Conservation (phyloP, 805 yeast genomes). For the Zygosaccharomyces gambellarensis region DNA sequence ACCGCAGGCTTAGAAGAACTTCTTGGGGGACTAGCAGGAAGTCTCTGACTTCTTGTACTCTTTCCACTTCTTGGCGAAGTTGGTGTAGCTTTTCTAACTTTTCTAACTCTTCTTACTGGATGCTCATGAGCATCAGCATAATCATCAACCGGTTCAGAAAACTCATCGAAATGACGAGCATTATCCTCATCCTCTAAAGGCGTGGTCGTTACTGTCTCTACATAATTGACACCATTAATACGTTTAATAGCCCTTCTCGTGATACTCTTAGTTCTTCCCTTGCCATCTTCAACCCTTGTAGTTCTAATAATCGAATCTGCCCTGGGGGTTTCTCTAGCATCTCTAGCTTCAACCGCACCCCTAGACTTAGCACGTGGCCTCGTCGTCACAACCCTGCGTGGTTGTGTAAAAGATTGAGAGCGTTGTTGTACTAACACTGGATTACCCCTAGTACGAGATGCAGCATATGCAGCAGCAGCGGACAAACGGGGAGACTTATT, state of each 20-base stretch:
- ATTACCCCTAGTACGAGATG: slow-evolving; percentile 10
- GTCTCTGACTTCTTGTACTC: not conserved
- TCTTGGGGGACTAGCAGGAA: not conserved
- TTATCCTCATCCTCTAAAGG: slow-evolving; percentile 23
- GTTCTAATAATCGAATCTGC: slow-evolving; percentile 41
- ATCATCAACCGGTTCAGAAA: slow-evolving; percentile 17
- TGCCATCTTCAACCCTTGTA: slow-evolving; percentile 45
- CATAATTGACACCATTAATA: slow-evolving; percentile 45
- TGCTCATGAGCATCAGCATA: slow-evolving; percentile 8
- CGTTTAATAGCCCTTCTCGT: slow-evolving; percentile 50
- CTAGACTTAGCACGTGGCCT: not conserved
- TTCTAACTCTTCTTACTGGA: slow-evolving; percentile 2
- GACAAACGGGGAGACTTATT: slow-evolving; percentile 21
- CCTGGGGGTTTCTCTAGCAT: slow-evolving; percentile 16
- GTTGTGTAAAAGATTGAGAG: slow-evolving; percentile 1
- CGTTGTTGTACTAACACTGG: slow-evolving; percentile 5
- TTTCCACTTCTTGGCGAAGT: not conserved
- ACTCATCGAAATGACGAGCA: slow-evolving; percentile 32
- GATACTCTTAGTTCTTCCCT: slow-evolving; percentile 52
- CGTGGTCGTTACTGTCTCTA: slow-evolving; percentile 44
- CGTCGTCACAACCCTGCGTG: slow-evolving; percentile 6
- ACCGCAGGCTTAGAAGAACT: not conserved
- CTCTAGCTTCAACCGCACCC: not conserved
- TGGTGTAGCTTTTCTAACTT: not conserved
- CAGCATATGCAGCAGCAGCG: slow-evolving; percentile 34